Evolutionary conservation across 2,329 filamentous ascomycete genomes (phyloP), one percentile per base, ranked within the genome.

Genomic region (Fusarium mangiferae): DNA sequence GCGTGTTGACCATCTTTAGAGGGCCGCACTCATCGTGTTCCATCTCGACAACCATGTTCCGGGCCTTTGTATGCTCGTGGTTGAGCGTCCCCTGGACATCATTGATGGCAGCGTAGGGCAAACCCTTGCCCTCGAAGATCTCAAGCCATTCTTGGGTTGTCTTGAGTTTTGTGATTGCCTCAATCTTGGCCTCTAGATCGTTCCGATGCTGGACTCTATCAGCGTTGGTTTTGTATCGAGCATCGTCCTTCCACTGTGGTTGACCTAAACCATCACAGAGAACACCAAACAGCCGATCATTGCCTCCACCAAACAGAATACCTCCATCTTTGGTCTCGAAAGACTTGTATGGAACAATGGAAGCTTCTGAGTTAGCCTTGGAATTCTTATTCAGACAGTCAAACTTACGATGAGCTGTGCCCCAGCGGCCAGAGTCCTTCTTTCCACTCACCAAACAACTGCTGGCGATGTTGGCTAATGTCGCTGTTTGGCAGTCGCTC

Each of bases 401-500:
- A 38, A 11, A 83, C 85, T 84, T 85, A 94, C 93, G 96, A 86
- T 99, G 96, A 48, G 96, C 96, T 7, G 96, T 99, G 12, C 96
- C 96, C 96, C 96, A 98, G 73, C 96, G 89, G 0, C 96, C 96
- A 7, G 91, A 90, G 80, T 99, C 96, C 75, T 92, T 92, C 82
- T 98, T 85, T 5, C 95, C 95, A 77, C 93, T 97, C 72, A 98
- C 93, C 46, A 99, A 85, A 68, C 92, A 94, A 68, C 95, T 98
- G 80, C 94, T 97, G 14, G 96, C 96, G 78, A 99, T 94, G 80
- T 98, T 99, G n/a, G 94, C 91, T 49, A 99, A 84, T 0, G 95
- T 98, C 1, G 95, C 96, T 24, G 96, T 95, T 80, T 99, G 96
- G 78, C 95, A 98, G 81, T 99, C 96, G 74, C 94, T 97, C 67